Conservation (phyloP, 2,329 filamentous ascomycete genomes). For the Plectosphaerella plurivora region DNA sequence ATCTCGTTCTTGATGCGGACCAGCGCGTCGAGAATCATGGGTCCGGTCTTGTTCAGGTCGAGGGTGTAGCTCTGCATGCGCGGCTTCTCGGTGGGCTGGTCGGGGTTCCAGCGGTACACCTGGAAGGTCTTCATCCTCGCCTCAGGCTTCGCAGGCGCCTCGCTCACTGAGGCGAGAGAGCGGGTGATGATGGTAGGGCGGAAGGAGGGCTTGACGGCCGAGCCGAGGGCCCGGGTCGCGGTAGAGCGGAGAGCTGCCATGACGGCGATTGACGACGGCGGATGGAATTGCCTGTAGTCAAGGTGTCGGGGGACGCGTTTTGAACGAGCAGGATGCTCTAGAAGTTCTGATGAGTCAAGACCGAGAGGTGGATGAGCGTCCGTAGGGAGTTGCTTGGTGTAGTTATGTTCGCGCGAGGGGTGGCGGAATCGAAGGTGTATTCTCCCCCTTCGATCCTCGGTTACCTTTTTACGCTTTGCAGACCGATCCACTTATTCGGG, state of each 20-base stretch:
- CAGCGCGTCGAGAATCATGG: constrained; percentile 95
- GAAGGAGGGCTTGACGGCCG: constrained; percentile 31
- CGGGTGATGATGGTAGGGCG: constrained; percentile 40
- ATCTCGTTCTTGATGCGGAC: constrained; percentile 99
- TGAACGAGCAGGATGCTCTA: background rate
- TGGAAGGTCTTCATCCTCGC: constrained; percentile 88
- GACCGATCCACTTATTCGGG: background rate
- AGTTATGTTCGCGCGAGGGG: background rate
- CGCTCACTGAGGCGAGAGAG: constrained; percentile 51
- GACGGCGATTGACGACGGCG: constrained; percentile 18
- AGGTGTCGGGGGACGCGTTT: background rate
- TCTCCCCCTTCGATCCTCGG: constrained; percentile 4
- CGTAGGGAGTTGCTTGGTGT: background rate
- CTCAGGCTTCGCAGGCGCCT: constrained; percentile 59
- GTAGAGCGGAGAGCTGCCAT: constrained; percentile 61
- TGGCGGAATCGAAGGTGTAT: constrained; percentile 1
- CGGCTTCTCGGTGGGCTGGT: constrained; percentile 87
- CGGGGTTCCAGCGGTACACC: constrained; percentile 98
- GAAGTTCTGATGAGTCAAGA: background rate
- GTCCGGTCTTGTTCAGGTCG: constrained; percentile 97
- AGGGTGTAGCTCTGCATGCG: constrained; percentile 92
- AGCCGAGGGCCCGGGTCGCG: constrained; percentile 46
- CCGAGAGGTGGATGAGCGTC: background rate
- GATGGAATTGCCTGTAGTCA: background rate
- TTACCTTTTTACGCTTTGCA: background rate